Evolutionary conservation across 2,329 filamentous ascomycete species (phyloP).

Genomic region (Cryoendolithus antarcticus): DNA sequence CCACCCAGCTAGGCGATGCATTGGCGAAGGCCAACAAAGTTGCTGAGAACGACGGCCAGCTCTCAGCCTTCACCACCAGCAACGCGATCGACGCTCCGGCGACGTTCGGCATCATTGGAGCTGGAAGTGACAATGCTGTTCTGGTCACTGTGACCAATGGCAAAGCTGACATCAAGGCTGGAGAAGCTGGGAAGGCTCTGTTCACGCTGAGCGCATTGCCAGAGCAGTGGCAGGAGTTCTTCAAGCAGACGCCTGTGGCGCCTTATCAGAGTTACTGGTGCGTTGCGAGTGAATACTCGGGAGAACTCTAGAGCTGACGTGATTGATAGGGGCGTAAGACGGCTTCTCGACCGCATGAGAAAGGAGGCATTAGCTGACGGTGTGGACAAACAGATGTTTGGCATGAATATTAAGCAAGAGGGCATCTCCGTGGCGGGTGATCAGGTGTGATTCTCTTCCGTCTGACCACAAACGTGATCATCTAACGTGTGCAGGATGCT

Average conservation of each 20-base stretch:
- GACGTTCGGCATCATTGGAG: constrained; percentile 23
- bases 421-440: constrained; percentile 37
- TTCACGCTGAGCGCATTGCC: constrained; percentile 31
- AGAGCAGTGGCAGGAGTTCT: constrained; percentile 36
- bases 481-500: constrained; percentile 12
- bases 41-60: constrained; percentile 16
- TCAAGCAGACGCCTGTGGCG: constrained; percentile 30
- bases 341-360: constrained; percentile 1
- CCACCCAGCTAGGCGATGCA: constrained; percentile 12
- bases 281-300: constrained; percentile 7
- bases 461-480: not conserved
- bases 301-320: not conserved
- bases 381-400: constrained; percentile 19
- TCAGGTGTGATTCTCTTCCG: constrained; percentile 13
- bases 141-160: constrained; percentile 20
- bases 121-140: constrained; percentile 16
- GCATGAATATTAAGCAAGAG: constrained; percentile 37
- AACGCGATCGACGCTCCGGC: constrained; percentile 18
- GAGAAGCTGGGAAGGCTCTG: constrained; percentile 13
- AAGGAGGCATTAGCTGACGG: constrained; percentile 4
- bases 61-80: constrained; percentile 19
- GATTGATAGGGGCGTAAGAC: constrained; percentile 5
- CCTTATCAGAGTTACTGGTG: constrained; percentile 36
- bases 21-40: constrained; percentile 18
- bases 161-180: constrained; percentile 14